Conservation (phyloP, 495 filamentous ascomycete genomes). For the Neurospora sp. region DNA sequence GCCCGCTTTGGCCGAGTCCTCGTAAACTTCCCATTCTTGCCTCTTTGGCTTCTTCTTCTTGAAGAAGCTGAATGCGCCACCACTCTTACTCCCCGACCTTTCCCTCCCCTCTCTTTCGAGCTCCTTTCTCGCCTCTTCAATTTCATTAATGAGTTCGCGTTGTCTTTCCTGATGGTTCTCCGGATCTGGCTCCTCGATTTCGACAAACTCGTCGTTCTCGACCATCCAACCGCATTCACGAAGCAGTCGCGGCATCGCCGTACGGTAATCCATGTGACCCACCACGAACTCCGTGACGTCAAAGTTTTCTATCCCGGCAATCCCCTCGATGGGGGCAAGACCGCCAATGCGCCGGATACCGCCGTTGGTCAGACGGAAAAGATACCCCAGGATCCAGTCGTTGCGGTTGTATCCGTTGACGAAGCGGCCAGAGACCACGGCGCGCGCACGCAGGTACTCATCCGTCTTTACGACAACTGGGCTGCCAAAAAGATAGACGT, state of each 20-base stretch:
- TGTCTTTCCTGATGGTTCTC: slow-evolving; percentile 85
- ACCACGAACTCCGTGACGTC: slow-evolving; percentile 79
- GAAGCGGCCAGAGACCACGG: slow-evolving; percentile 80
- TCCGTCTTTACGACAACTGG: slow-evolving; percentile 88
- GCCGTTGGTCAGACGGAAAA: slow-evolving; percentile 89
- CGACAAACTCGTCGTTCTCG: slow-evolving; percentile 84
- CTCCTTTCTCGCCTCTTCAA: slow-evolving; percentile 86
- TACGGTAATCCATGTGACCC: slow-evolving; percentile 95
- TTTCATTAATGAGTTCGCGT: slow-evolving; percentile 87
- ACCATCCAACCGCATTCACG: slow-evolving; percentile 77
- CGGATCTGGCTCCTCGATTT: slow-evolving; percentile 96
- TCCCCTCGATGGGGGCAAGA: slow-evolving; percentile 65
- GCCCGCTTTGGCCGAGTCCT: slow-evolving; percentile 35
- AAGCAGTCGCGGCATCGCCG: slow-evolving; percentile 79
- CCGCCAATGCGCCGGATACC: slow-evolving; percentile 88
- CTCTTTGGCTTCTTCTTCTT: slow-evolving; percentile 62
- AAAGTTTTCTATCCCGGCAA: slow-evolving; percentile 80
- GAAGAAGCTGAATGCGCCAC: slow-evolving; percentile 60
- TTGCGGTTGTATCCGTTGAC: slow-evolving; percentile 91
- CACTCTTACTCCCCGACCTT: slow-evolving; percentile 9
- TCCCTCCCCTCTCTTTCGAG: slow-evolving; percentile 52
- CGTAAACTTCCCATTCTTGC: slow-evolving; percentile 94
- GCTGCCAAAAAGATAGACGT: slow-evolving; percentile 89
- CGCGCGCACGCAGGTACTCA: slow-evolving; percentile 72
- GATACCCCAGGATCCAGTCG: slow-evolving; percentile 96